These are phyloP conservation scores for Phialophora tarda DNA, from an alignment of 2,329 filamentous ascomycete genomes.

Conservation along the genomic window DNA sequence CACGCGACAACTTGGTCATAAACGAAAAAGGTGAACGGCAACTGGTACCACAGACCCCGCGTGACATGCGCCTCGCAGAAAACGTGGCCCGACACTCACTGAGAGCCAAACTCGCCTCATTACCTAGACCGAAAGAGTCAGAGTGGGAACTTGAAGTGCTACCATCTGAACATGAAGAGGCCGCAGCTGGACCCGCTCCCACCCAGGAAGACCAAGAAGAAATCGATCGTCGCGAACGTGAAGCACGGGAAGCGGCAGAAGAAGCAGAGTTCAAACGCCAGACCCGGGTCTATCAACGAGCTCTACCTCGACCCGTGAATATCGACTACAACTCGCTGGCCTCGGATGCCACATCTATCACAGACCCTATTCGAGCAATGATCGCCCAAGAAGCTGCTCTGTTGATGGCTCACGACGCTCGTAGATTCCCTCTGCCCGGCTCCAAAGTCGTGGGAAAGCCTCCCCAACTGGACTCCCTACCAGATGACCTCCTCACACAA, in stretches of 20 bases:
- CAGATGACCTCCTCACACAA: slow-evolving; percentile 73
- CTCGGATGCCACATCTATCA: slow-evolving; percentile 63
- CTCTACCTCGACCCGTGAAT: slow-evolving; percentile 74
- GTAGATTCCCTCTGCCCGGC: slow-evolving; percentile 73
- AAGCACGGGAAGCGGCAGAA: slow-evolving; percentile 67
- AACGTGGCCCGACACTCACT: slow-evolving; percentile 71
- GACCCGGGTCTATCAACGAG: slow-evolving; percentile 88
- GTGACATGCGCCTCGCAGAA: slow-evolving; percentile 74
- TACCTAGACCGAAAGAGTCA: slow-evolving; percentile 90
- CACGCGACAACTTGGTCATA: slow-evolving; percentile 82
- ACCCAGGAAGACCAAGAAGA: slow-evolving; percentile 69
- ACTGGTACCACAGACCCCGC: slow-evolving; percentile 74
- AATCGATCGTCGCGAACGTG: slow-evolving; percentile 72
- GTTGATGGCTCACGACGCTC: slow-evolving; percentile 81
- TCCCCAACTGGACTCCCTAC: slow-evolving; percentile 66
- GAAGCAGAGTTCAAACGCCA: slow-evolving; percentile 76
- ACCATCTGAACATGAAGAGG: slow-evolving; percentile 78
- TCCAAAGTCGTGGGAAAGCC: slow-evolving; percentile 67
- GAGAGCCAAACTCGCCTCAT: slow-evolving; percentile 67
- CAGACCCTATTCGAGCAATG: slow-evolving; percentile 69
- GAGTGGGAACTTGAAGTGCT: slow-evolving; percentile 88
- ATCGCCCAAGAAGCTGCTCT: slow-evolving; percentile 79
- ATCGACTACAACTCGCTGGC: slow-evolving; percentile 75
- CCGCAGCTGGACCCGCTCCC: slow-evolving; percentile 50
- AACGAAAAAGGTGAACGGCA: slow-evolving; percentile 74